These are phyloP conservation scores for Metschnikowia vanudenii DNA, from an alignment of 805 yeast species.

Conservation along the genomic window DNA sequence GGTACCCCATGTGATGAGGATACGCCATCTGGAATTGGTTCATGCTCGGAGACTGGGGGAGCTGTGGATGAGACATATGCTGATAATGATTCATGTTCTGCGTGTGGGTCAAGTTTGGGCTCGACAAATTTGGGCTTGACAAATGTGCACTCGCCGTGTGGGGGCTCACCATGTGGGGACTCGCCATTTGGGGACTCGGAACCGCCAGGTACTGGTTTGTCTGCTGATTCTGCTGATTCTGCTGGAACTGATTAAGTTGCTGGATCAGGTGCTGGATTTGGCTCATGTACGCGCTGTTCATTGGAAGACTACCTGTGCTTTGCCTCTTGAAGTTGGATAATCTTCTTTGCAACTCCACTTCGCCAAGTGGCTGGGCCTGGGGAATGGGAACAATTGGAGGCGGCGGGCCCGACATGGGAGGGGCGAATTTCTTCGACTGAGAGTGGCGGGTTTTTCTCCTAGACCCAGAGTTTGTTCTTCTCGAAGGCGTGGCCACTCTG, in stretches of 20 bases:
- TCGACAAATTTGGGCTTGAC: too few relatives aligned
- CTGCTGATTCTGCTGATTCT: too few relatives aligned
- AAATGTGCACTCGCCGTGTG: too few relatives aligned
- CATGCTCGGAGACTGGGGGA: too few relatives aligned
- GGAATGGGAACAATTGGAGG: constrained; percentile 16
- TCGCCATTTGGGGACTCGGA: too few relatives aligned
- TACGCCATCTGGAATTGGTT: constrained; percentile 35
- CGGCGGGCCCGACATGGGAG: constrained; percentile 21
- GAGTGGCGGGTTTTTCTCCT: not conserved
- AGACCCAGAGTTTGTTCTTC: not conserved
- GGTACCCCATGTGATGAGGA: constrained; percentile 16
- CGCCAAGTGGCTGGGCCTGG: not conserved
- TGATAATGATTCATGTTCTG: too few relatives aligned
- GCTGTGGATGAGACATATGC: too few relatives aligned
- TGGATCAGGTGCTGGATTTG: constrained; percentile 39
- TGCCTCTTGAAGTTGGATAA: constrained; percentile 8
- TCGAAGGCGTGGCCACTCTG: constrained; percentile 13
- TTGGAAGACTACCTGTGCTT: constrained; percentile 13
- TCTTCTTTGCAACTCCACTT: constrained; percentile 5
- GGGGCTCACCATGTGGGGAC: too few relatives aligned
- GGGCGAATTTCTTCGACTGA: constrained; percentile 9
- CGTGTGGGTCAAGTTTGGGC: too few relatives aligned
- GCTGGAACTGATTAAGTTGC: too few relatives aligned
- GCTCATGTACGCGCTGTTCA: constrained; percentile 45
- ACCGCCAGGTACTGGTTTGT: too few relatives aligned